Evolutionary conservation across 2,329 filamentous ascomycete species (phyloP).

Genomic region (Neocucurbitaria cava): DNA sequence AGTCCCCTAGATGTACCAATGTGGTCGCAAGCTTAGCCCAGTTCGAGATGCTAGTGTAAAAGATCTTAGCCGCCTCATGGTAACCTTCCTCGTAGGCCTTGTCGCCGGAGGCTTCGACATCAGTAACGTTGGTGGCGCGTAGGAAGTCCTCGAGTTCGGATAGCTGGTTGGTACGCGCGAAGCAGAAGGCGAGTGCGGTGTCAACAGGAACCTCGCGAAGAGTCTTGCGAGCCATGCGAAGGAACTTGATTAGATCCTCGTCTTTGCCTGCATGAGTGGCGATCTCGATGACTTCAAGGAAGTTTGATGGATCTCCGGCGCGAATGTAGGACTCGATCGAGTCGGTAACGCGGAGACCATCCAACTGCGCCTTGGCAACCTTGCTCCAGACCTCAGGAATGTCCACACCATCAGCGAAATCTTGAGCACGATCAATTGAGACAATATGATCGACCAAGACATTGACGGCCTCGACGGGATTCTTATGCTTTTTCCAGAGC

Average conservation of each 20-base stretch:
- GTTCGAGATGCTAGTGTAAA: conserved; percentile 97
- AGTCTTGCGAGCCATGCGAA: conserved; percentile 97
- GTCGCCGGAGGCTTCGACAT: conserved; percentile 96
- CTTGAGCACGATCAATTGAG: conserved; percentile 95
- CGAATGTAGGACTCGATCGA: conserved; percentile 97
- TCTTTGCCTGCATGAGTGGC: conserved; percentile 96
- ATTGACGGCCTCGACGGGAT: conserved; percentile 84
- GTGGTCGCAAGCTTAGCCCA: conserved; percentile 99
- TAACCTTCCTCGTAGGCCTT: conserved; percentile 95
- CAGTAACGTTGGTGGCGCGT: conserved; percentile 88
- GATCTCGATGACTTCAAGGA: conserved; percentile 94
- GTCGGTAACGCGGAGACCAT: conserved; percentile 90
- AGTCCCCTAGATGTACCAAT: conserved; percentile 94
- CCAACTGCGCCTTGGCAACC: conserved; percentile 96
- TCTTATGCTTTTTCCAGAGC: conserved; percentile 97
- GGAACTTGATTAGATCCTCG: conserved; percentile 93
- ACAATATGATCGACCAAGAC: conserved; percentile 96
- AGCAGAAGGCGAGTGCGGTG: conserved; percentile 92
- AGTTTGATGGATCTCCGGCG: conserved; percentile 90
- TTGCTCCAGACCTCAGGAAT: conserved; percentile 96
- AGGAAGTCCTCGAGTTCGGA: conserved; percentile 96
- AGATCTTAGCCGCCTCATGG: conserved; percentile 97
- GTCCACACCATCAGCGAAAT: conserved; percentile 94
- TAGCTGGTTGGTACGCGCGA: conserved; percentile 88
- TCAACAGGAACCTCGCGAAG: conserved; percentile 92